phyloP scores from a whole-genome alignment of 2,329 filamentous ascomycete species.

The Pyrenochaeta sp. region DNA sequence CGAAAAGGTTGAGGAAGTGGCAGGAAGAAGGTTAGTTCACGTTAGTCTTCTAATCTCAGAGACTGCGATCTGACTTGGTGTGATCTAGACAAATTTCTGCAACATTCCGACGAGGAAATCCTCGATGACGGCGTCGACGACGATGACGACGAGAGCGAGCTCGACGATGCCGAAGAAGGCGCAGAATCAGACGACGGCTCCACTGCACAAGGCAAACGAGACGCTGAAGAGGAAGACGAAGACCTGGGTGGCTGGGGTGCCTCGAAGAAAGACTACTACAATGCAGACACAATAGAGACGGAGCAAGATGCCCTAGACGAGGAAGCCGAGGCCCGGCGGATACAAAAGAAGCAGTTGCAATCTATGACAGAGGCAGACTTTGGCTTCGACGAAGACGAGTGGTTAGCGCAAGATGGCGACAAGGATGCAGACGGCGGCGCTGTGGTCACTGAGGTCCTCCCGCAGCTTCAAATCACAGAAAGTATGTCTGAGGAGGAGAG shows the following conservation, averaged over 20 bases:
- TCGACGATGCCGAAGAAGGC: constrained; percentile 50
- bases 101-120: constrained; percentile 70
- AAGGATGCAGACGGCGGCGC: constrained; percentile 58
- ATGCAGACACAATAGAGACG: constrained; percentile 79
- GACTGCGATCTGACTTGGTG: constrained; percentile 8
- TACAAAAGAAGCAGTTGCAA: constrained; percentile 90
- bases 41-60: neutral
- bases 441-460: constrained; percentile 85
- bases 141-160: constrained; percentile 56
- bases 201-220: constrained; percentile 38
- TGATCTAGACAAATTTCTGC: constrained; percentile 62
- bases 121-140: constrained; percentile 60
- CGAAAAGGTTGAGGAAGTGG: constrained; percentile 77
- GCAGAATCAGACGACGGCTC: constrained; percentile 43
- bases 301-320: constrained; percentile 84
- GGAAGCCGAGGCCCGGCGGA: constrained; percentile 84
- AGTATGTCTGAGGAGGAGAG: constrained; percentile 80
- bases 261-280: constrained; percentile 90
- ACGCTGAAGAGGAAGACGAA: constrained; percentile 64
- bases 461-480: constrained; percentile 81
- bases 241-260: constrained; percentile 82
- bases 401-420: constrained; percentile 66
- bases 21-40: constrained; percentile 68
- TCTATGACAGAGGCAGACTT: constrained; percentile 93
- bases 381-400: constrained; percentile 88